These are phyloP conservation scores for Musa balbisiana DNA, from an alignment of 202 grass and related monocot genomes.

Conservation along the genomic window DNA sequence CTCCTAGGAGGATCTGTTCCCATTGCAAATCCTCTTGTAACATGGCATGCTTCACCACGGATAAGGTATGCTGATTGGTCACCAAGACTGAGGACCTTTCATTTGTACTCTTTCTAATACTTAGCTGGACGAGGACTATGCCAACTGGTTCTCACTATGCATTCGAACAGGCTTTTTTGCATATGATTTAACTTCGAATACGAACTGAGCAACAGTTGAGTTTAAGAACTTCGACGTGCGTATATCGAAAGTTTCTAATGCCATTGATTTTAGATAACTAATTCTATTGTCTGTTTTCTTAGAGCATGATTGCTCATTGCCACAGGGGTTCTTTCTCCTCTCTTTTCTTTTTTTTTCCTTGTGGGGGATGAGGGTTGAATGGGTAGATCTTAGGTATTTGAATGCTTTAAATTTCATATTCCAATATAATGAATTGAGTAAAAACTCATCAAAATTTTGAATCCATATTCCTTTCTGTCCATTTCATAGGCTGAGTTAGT, in stretches of 20 bases:
- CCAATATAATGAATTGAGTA: background rate
- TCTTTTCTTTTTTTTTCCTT: background rate
- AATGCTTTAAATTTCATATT: background rate
- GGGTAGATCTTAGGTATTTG: background rate
- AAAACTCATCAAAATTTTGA: background rate
- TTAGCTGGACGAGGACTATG: background rate
- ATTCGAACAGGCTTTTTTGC: background rate
- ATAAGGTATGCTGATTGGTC: constrained; percentile 50
- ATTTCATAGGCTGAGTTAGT: no score
- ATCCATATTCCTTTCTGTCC: no score
- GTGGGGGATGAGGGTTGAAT: background rate
- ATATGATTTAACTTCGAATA: background rate
- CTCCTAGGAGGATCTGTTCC: constrained; percentile 55
- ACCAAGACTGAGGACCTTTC: background rate
- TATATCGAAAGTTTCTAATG: background rate
- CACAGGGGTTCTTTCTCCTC: background rate
- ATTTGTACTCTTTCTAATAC: background rate
- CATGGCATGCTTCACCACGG: constrained; percentile 67
- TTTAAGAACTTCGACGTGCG: background rate
- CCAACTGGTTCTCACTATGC: background rate
- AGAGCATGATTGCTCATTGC: background rate
- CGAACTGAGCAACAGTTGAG: background rate
- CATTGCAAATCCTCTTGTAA: constrained; percentile 58
- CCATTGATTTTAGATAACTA: background rate
- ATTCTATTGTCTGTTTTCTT: background rate